Percentiles rank a stretch among this genome's conserved stretches.
phyloP scores from a whole-genome alignment of 2,329 filamentous ascomycete genomes.

The Diplodia mutila region DNA sequence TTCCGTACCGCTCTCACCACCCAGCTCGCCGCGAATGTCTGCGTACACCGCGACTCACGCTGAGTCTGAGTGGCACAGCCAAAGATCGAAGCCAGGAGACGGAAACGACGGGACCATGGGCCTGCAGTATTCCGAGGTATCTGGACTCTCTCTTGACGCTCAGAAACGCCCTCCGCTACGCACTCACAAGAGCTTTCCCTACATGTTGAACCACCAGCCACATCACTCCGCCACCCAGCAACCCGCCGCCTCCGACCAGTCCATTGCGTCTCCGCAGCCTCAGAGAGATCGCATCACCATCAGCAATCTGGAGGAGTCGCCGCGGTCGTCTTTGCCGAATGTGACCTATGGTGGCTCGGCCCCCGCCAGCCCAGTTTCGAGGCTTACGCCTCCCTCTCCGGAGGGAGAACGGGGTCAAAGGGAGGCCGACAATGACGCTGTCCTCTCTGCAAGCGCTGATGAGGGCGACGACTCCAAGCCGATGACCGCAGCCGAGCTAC shows the following conservation, averaged over 20 bases:
- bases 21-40: constrained; percentile 56
- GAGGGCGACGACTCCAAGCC: constrained; percentile 40
- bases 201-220: constrained; percentile 45
- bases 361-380: constrained; percentile 51
- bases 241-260: constrained; percentile 30
- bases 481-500: constrained; percentile 53
- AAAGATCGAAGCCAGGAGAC: constrained; percentile 42
- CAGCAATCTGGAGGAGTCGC: constrained; percentile 41
- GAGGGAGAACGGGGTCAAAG: constrained; percentile 45
- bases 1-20: constrained; percentile 54
- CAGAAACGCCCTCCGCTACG: constrained; percentile 45
- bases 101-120: constrained; percentile 44
- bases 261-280: constrained; percentile 32
- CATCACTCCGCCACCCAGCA: constrained; percentile 35
- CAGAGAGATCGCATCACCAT: constrained; percentile 37
- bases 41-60: constrained; percentile 48
- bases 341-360: constrained; percentile 49
- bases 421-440: constrained; percentile 46
- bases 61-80: constrained; percentile 50
- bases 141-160: constrained; percentile 41
- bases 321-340: constrained; percentile 37
- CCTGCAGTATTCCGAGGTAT: constrained; percentile 42
- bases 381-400: constrained; percentile 50
- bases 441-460: constrained; percentile 33
- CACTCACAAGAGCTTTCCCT: constrained; percentile 50